phyloP scores from a whole-genome alignment of 2,329 filamentous ascomycete genomes.

The Fusarium chuoi region DNA sequence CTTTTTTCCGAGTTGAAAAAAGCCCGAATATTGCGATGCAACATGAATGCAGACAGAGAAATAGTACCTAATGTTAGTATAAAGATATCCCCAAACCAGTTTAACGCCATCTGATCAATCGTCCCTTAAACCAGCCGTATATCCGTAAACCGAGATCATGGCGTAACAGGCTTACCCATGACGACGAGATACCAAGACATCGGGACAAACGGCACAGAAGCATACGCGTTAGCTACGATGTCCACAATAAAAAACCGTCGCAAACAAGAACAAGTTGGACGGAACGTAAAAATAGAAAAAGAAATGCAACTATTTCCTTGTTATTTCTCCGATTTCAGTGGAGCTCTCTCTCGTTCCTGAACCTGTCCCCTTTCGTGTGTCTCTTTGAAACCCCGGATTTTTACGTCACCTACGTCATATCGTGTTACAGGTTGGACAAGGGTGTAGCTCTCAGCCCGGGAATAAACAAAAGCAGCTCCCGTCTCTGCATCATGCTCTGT shows the following conservation, averaged over 20 bases:
- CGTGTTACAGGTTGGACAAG: background rate
- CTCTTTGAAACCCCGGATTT: constrained; percentile 23
- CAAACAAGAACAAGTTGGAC: background rate
- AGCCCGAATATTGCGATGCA: background rate
- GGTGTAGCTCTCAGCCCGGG: background rate
- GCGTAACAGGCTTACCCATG: constrained; percentile 10
- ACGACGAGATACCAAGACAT: constrained; percentile 19
- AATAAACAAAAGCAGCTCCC: constrained; percentile 19
- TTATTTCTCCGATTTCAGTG: constrained; percentile 17
- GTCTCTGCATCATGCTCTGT: background rate
- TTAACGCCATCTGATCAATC: background rate
- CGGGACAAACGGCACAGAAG: constrained; percentile 13
- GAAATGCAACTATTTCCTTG: constrained; percentile 18
- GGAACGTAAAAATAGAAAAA: constrained; percentile 11
- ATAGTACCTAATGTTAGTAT: background rate
- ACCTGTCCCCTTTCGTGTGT: constrained; percentile 29
- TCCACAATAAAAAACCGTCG: background rate
- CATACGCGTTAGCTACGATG: background rate
- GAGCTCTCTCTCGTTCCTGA: constrained; percentile 11
- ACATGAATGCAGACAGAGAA: background rate
- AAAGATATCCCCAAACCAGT: background rate
- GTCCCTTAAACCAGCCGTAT: background rate
- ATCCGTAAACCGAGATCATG: constrained; percentile 4
- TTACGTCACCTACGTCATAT: constrained; percentile 32
- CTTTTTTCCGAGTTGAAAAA: no score